Base-by-base conservation (phyloP, 352 stramenopile genomes). In the Phytophthora hybrid region DNA sequence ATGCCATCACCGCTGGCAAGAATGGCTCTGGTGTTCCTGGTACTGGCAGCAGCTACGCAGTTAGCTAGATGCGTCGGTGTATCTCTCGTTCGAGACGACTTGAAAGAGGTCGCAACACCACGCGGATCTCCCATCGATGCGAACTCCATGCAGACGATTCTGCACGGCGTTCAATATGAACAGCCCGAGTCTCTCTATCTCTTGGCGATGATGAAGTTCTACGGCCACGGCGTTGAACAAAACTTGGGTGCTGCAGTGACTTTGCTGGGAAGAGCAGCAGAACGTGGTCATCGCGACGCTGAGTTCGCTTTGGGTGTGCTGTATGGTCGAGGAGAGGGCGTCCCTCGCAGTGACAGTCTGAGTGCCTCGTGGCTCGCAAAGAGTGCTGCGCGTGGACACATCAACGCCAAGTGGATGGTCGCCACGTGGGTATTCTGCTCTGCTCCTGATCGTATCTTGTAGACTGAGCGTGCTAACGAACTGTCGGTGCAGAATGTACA, bases 381-480 rank as follows among this genome's bases (percentile, higher is more conserved):
- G n/a, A 84, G 78, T 67, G 76, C 80, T 21, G 70, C 67, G 19
- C 65, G 66, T 14, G 78, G 82, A 9, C 82, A 89, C 55, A 51
- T 49, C 9, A 80, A 87, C 21, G 80, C 82, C 34, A 81, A 84
- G 62, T 89, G 82, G 82, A 87, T 87, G 78, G 59, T 89, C 21
- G 82, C 82, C 16, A 63, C 74, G 82, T 89, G 26, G 18, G 82
- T 44, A 44, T 18, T 14, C 4, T 18, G 11, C 37, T 44, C 11
- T 5, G 37, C 23, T 73, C 41, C 5, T 21, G 10, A 1, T 18
- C 41, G 5, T 51, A 1, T 51, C 11, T 16, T 51, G 13, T 51
- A 19, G 19, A 26, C 19, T 6, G 18, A 19, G 13, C n/a, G 41
- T 19, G 55, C 39, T 62, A 49, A 71, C 54, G 14, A 54, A 8